phyloP scores from a whole-genome alignment of 257 asterid genomes.

The Ophiorrhiza pumila region DNA sequence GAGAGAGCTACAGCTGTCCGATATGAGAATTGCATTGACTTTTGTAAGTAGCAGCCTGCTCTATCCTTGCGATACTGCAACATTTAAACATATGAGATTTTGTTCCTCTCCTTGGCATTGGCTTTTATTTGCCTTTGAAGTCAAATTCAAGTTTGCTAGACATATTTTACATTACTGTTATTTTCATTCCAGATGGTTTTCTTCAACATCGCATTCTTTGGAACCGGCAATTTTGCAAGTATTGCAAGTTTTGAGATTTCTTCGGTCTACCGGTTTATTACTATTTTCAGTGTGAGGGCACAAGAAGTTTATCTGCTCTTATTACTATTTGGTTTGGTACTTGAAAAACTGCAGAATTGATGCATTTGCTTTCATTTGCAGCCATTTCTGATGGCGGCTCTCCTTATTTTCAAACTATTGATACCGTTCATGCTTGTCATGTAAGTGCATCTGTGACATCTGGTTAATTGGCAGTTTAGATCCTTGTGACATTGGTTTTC shows the following conservation, averaged over 20 bases:
- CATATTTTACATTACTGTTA: slow-evolving; percentile 2
- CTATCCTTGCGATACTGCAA: neutral
- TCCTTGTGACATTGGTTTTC: neutral
- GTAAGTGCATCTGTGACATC: slow-evolving; percentile 45
- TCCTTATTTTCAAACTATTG: slow-evolving; percentile 78
- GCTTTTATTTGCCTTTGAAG: neutral
- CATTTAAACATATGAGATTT: neutral
- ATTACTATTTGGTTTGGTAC: slow-evolving; percentile 14
- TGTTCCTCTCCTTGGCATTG: neutral
- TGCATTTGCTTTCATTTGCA: slow-evolving; percentile 39
- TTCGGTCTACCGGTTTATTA: slow-evolving; percentile 92
- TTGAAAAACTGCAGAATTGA: neutral
- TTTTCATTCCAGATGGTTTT: slow-evolving; percentile 66
- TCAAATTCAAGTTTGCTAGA: neutral
- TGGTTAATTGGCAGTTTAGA: slow-evolving; percentile 5
- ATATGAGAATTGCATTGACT: slow-evolving; percentile 79
- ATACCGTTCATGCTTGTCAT: slow-evolving; percentile 84
- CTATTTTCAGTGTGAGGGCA: slow-evolving; percentile 84
- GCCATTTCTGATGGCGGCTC: slow-evolving; percentile 98
- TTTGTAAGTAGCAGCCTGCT: slow-evolving; percentile 54
- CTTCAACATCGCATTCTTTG: slow-evolving; percentile 95
- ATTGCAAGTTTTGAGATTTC: slow-evolving; percentile 98
- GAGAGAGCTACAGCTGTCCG: slow-evolving; percentile 64
- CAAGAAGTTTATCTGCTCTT: slow-evolving; percentile 2
- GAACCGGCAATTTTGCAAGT: slow-evolving; percentile 97